Evolutionary conservation across 164 flowering plant genomes (phyloP), one percentile per base, ranked within the genome.

Genomic region (Dillenia suffruticosa): DNA sequence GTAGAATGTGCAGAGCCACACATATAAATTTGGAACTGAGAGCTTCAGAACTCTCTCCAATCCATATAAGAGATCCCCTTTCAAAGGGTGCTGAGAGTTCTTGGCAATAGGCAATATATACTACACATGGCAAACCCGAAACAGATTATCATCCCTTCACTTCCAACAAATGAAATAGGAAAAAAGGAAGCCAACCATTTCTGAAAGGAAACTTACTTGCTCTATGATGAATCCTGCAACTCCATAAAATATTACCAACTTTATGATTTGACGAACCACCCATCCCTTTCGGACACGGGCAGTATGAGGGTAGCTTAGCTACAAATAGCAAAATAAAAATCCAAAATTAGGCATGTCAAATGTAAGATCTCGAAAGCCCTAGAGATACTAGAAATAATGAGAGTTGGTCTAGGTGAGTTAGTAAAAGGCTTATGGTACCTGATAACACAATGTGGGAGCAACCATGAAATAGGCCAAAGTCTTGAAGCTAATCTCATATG

Each of bases 1-100:
- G 76, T 92, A 95, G 86, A 95, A 95, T 96, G 89, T 92, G 92
- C 99, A 95, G 70, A 95, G 92, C 99, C 99, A 95, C 67, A 92
- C 97, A 65, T 95, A 95, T 64, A 91, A 76, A 64, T 79, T 88
- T 63, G 99, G 99, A 77, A 95, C 88, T 15, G 99, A 91, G 24
- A 95, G 88, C 87, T 95, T 95, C 85, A 95, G 66, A 64, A 95
- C 82, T 78, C 99, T 90, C 82, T 95, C 99, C 17, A 90, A 57
- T 17, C 87, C 96, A 83, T 95, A 76, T 58, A 95, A 69, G 49
- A 95, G 69, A 71, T 92, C 69, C 50, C 92, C 99, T 68, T 92
- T 92, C 79, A 95, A 70, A 57, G 99, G 99, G 65, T 95, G 99
- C 67, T 92, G 89, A 8, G 99, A 95, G 59, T 92, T 92, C 72